phyloP scores from a whole-genome alignment of 257 asterid species.

The Eucommia ulmoides region DNA sequence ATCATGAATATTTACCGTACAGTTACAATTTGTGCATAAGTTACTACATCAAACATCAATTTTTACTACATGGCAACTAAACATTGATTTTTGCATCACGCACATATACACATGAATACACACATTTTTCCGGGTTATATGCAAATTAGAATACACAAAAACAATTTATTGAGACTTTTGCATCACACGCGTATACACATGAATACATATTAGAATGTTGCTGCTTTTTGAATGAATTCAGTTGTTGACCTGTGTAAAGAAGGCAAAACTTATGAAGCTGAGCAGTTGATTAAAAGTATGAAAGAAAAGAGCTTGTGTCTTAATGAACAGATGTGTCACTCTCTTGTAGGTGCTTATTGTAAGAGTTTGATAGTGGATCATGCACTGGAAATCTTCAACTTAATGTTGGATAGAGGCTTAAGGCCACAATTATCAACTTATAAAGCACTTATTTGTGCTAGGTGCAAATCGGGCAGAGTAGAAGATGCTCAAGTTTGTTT shows the following conservation, averaged over 20 bases:
- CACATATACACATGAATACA: no score
- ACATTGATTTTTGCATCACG: no score
- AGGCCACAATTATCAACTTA: conserved; percentile 46
- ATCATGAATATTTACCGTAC: no score
- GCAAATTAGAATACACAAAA: no score
- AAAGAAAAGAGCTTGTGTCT: conserved; percentile 59
- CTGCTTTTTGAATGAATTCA: no score
- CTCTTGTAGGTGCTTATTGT: conserved; percentile 63
- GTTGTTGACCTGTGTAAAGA: conserved; percentile 49
- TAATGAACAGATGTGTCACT: conserved; percentile 44
- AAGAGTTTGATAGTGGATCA: conserved; percentile 41
- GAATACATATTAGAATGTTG: no score
- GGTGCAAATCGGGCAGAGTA: conserved; percentile 30
- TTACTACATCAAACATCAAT: no score
- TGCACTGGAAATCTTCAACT: conserved; percentile 46
- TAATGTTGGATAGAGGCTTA: conserved; percentile 30
- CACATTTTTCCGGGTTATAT: no score
- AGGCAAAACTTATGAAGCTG: conserved; percentile 63
- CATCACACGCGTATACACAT: no score
- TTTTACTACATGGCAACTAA: no score
- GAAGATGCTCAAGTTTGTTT: conserved; percentile 64
- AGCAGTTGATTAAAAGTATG: conserved; percentile 52
- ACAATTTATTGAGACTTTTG: no score
- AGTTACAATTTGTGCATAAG: no score
- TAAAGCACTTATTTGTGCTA: conserved; percentile 37